Evolutionary conservation across 805 yeast genomes (phyloP).

Genomic region (Jamesozyma lodderae): DNA sequence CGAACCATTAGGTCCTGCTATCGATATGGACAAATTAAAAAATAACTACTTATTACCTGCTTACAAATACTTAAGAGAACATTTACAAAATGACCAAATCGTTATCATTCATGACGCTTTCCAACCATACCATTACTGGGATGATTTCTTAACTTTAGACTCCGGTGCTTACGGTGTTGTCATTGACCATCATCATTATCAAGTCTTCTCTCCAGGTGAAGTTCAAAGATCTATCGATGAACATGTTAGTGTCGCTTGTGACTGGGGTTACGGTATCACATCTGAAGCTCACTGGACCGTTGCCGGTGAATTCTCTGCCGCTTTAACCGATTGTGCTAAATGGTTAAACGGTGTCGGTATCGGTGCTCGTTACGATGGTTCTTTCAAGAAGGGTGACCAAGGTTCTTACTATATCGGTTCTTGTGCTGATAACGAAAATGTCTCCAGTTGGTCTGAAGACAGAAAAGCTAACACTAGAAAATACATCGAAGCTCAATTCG

Average conservation of each 20-base stretch:
- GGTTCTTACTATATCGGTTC: slow-evolving; percentile 40
- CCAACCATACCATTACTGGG: slow-evolving; percentile 52
- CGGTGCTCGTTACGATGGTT: slow-evolving; percentile 75
- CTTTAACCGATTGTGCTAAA: slow-evolving; percentile 81
- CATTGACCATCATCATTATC: slow-evolving; percentile 86
- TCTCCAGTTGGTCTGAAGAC: slow-evolving; percentile 49
- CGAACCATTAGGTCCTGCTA: slow-evolving; percentile 75
- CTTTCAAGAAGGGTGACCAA: slow-evolving; percentile 33
- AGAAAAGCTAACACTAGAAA: slow-evolving; percentile 51
- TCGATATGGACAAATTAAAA: slow-evolving; percentile 51
- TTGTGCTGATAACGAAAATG: slow-evolving; percentile 46
- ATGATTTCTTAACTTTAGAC: slow-evolving; percentile 39
- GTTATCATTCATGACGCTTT: slow-evolving; percentile 81
- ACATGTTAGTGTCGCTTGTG: slow-evolving; percentile 49
- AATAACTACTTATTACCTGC: slow-evolving; percentile 50
- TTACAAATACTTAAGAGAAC: slow-evolving; percentile 52
- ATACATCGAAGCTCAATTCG: slow-evolving; percentile 84
- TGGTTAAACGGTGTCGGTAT: slow-evolving; percentile 84
- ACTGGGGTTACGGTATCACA: slow-evolving; percentile 37
- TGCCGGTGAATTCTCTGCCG: slow-evolving; percentile 87
- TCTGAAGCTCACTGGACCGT: slow-evolving; percentile 63
- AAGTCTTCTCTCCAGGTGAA: slow-evolving; percentile 64
- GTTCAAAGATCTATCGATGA: slow-evolving; percentile 49
- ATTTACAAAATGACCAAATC: slow-evolving; percentile 41
- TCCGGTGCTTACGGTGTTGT: slow-evolving; percentile 54